phyloP scores from a whole-genome alignment of 2,329 filamentous ascomycete species.

The Penicillium sp. region DNA sequence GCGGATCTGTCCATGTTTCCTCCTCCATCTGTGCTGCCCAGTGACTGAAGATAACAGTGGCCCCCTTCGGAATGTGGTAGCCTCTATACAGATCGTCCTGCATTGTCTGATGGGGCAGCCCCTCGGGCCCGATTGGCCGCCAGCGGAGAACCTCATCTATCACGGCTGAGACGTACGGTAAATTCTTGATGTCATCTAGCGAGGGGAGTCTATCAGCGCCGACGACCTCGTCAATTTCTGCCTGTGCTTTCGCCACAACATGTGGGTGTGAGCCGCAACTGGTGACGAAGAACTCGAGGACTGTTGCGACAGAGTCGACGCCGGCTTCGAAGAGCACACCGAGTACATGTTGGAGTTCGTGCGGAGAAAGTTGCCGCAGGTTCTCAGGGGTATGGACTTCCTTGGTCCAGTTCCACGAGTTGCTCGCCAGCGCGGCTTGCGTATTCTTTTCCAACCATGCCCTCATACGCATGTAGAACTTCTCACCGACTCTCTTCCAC shows the following conservation, averaged over 20 bases:
- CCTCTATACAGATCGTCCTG: constrained; percentile 33
- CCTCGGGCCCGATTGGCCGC: constrained; percentile 23
- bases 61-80: constrained; percentile 35
- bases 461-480: not conserved
- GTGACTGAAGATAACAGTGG: constrained; percentile 27
- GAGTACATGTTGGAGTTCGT: constrained; percentile 18
- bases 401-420: constrained; percentile 35
- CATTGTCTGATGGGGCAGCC: constrained; percentile 27
- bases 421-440: not conserved
- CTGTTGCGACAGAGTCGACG: constrained; percentile 22
- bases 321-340: constrained; percentile 46
- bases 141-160: constrained; percentile 34
- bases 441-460: no score
- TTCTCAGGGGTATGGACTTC: no score
- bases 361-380: no score
- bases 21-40: constrained; percentile 6
- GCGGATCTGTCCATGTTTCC: not conserved
- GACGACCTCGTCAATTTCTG: constrained; percentile 22
- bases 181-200: constrained; percentile 22
- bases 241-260: constrained; percentile 11
- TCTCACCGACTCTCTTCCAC: constrained; percentile 43
- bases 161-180: constrained; percentile 31
- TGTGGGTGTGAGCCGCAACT: not conserved
- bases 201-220: constrained; percentile 32
- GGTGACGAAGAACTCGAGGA: no score